Evolutionary conservation across 352 stramenopile species (phyloP), one percentile per base, ranked within the genome.

Genomic region (Labyrinthula sp.): DNA sequence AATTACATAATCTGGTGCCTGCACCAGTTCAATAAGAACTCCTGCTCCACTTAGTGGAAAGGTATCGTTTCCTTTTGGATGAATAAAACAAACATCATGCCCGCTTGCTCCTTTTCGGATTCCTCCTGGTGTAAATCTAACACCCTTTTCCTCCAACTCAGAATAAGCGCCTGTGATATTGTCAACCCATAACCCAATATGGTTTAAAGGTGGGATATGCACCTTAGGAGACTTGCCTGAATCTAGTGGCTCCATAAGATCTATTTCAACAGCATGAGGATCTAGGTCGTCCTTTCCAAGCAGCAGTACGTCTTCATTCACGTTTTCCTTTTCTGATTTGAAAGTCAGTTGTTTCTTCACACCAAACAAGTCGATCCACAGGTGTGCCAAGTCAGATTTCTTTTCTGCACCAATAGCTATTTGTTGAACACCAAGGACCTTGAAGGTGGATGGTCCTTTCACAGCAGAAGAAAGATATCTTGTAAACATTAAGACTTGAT

Each of bases 201-300:
- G 89, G 69, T 97, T 97, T 35, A 96, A 69, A 14, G 82, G 65
- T 10, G 87, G 89, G 24, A 84, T 59, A 64, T 96, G 82, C 26
- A 97, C 77, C 61, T 82, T 73, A 48, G 49, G 62, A 24, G 39
- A 38, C 45, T 90, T 93, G 46, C 69, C 62, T 6, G 66, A 52
- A 71, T 95, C 80, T 17, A 96, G 71, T 3, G 86, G 87, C 61
- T 92, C 80, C 89, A 97, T 97, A 50, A 97, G 72, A 66, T 97
- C 89, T 14, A 97, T 67, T 62, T 97, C 89, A 0, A 96, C 85
- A 1, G 72, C 68, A 47, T 83, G 82, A 12, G 82, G 73, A n/a
- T n/a, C n/a, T n/a, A n/a, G n/a, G n/a, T n/a, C n/a, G 17, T 72
- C 77, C 17, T 73, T 64, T 17, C 89, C 89, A 33, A 90, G 71